These are phyloP conservation scores for Lignosus rhinocerotis DNA, from an alignment of 1,284 basidiomycete genomes.

Conservation along the genomic window DNA sequence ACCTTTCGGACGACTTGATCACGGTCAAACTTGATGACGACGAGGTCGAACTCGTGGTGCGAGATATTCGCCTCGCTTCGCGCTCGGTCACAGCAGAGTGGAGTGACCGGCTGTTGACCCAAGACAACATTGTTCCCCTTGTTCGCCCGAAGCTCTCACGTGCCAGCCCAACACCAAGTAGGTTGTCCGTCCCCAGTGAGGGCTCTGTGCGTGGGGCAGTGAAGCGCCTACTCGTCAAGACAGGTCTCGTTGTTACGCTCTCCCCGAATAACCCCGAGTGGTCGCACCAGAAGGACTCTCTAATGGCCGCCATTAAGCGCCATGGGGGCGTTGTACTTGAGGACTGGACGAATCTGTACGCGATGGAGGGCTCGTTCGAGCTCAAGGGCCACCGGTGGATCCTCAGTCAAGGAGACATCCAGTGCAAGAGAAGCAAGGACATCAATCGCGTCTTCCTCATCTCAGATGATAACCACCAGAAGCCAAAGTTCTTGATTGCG, in stretches of 20 bases:
- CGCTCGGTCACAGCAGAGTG: slow-evolving; percentile 51
- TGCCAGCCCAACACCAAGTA: slow-evolving; percentile 48
- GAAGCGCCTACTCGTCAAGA: slow-evolving; percentile 42
- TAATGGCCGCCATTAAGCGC: slow-evolving; percentile 47
- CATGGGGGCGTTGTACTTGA: slow-evolving; percentile 64
- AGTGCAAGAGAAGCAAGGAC: slow-evolving; percentile 42
- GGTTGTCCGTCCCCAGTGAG: slow-evolving; percentile 33
- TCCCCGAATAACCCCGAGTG: slow-evolving; percentile 23
- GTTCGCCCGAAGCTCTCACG: slow-evolving; percentile 31
- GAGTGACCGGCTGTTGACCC: slow-evolving; percentile 48
- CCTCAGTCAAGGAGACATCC: slow-evolving; percentile 46
- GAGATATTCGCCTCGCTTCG: slow-evolving; percentile 47
- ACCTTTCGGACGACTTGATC: slow-evolving; percentile 37
- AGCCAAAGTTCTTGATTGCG: slow-evolving; percentile 79
- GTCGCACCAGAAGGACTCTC: slow-evolving; percentile 37
- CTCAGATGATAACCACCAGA: slow-evolving; percentile 63
- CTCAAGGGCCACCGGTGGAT: slow-evolving; percentile 52
- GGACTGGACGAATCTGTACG: slow-evolving; percentile 68
- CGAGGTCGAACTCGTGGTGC: slow-evolving; percentile 32
- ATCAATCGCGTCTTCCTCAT: slow-evolving; percentile 69
- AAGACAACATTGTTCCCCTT: slow-evolving; percentile 43
- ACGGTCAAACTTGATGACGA: slow-evolving; percentile 41
- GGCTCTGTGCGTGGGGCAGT: slow-evolving; percentile 34
- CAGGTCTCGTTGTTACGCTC: slow-evolving; percentile 39
- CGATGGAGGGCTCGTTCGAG: slow-evolving; percentile 51